A percentile compares a stretch with the other conserved stretches of the same genome.
Conservation (phyloP, 2,329 filamentous ascomycete species). For the Pseudocercospora musae region DNA sequence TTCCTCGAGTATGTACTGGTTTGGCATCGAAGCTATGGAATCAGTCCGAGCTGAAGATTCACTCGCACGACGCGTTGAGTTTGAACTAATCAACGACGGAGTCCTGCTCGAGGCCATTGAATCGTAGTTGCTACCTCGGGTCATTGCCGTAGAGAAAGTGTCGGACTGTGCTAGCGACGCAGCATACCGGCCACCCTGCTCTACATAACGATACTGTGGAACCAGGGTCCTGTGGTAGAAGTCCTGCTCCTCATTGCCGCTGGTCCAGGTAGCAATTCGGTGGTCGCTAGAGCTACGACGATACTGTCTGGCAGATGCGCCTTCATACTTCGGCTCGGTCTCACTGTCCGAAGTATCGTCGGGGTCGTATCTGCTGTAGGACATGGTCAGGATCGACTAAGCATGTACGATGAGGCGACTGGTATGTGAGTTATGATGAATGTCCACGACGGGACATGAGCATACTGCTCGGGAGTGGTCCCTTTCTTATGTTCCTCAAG, state of each 20-base stretch:
- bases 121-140: background rate
- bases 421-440: background rate
- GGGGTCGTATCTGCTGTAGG: background rate
- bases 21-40: background rate
- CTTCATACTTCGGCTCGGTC: background rate
- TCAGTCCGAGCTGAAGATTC: background rate
- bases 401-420: background rate
- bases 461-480: background rate
- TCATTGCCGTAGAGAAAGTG: too few relatives aligned
- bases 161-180: too few relatives aligned
- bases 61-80: background rate
- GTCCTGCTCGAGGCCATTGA: background rate
- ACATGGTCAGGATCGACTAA: background rate
- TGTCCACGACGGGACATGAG: background rate
- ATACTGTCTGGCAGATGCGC: background rate
- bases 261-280: background rate
- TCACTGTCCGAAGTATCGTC: background rate
- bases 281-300: background rate
- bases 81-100: conserved; percentile 12
- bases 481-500: background rate
- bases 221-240: background rate
- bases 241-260: background rate
- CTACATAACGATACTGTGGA: background rate
- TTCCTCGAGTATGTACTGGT: conserved; percentile 2
- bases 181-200: too few relatives aligned